Percentiles rank a stretch among this genome's conserved stretches.
These are phyloP conservation scores for Protostelium mycophagum DNA, from an alignment of 78 protist species.

Conservation along the genomic window DNA sequence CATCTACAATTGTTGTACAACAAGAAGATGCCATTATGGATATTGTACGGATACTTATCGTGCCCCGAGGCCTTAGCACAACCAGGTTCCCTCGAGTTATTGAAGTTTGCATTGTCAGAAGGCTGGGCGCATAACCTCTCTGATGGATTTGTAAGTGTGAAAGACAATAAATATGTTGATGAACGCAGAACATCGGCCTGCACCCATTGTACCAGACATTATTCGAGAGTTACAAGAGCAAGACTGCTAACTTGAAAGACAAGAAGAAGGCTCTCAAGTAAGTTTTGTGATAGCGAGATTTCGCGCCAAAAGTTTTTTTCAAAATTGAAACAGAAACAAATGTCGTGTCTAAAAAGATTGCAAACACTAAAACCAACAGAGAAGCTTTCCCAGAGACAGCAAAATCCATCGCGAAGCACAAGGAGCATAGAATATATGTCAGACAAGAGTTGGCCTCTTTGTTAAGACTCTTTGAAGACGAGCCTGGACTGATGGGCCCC, in stretches of 20 bases:
- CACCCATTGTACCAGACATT: conserved; percentile 26
- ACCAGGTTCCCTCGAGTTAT: conserved; percentile 18
- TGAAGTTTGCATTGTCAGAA: conserved; percentile 37
- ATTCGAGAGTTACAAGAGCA: conserved; percentile 47
- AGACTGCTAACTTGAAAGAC: conserved; percentile 47
- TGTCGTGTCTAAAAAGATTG: too few species aligned
- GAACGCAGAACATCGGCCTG: conserved; percentile 9
- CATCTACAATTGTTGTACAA: conserved; percentile 38
- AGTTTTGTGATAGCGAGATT: conserved; percentile 15
- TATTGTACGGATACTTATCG: conserved; percentile 22
- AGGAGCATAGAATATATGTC: conserved; percentile 38
- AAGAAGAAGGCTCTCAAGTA: conserved; percentile 41
- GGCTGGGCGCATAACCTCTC: conserved; percentile 27
- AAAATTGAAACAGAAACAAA: too few species aligned
- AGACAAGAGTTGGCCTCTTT: conserved; percentile 62
- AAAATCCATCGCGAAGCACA: conserved; percentile 50
- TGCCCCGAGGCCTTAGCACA: conserved; percentile 36
- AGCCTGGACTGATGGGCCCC: conserved; percentile 67
- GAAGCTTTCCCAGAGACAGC: conserved; percentile 12
- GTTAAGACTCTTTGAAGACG: conserved; percentile 46
- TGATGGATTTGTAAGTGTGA: conserved; percentile 37
- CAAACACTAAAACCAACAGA: not conserved
- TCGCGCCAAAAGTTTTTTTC: too few species aligned
- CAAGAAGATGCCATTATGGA: conserved; percentile 44
- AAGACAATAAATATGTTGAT: not conserved